Conservation (phyloP, 257 asterid genomes). For the Lithospermum erythrorhizon region DNA sequence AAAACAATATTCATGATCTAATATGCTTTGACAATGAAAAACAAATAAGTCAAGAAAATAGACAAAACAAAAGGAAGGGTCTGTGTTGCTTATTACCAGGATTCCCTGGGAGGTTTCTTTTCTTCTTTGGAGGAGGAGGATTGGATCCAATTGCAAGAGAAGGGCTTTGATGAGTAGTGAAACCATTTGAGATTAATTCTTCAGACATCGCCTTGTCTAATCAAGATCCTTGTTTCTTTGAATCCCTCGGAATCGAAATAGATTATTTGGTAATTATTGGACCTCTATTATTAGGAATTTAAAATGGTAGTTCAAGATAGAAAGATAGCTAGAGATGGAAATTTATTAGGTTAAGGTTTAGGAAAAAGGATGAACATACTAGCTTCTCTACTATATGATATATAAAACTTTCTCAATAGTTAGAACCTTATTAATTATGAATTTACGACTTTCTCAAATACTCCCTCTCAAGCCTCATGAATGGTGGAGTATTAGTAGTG, state of each 20-base stretch:
- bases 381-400: no score
- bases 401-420: conserved; percentile 19
- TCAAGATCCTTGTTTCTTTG: not conserved
- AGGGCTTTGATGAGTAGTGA: conserved; percentile 24
- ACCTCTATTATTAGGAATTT: no score
- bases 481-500: conserved; percentile 6
- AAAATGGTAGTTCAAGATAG: not conserved
- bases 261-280: not conserved
- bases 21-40: not conserved
- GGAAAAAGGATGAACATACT: conserved; percentile 5
- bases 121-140: conserved; percentile 58
- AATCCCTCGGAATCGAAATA: not conserved
- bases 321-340: not conserved
- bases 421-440: conserved; percentile 11
- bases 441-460: conserved; percentile 8
- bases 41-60: no score
- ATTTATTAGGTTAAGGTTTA: conserved; percentile 1
- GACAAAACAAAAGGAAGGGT: not conserved
- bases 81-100: conserved; percentile 46
- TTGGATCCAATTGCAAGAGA: conserved; percentile 31
- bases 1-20: no score
- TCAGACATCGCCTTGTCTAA: conserved; percentile 37
- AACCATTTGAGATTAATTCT: conserved; percentile 38
- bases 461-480: conserved; percentile 12
- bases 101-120: conserved; percentile 83